Percentiles rank a stretch among this genome's conserved stretches.
phyloP scores from a whole-genome alignment of 1,284 basidiomycete species.

The Chalciporus sp. region DNA sequence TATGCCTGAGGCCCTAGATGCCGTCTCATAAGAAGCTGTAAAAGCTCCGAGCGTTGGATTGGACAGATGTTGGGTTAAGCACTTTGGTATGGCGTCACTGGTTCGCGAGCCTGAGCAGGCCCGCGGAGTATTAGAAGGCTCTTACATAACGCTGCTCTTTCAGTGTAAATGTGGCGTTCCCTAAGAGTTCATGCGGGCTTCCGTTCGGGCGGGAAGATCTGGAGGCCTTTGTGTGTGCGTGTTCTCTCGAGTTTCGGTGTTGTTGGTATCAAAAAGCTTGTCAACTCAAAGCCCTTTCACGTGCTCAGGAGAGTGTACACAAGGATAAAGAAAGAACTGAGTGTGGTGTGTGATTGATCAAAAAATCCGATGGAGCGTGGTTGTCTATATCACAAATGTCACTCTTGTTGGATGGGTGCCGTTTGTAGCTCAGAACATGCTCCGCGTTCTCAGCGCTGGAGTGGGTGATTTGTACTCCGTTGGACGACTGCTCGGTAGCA shows the following conservation, averaged over 20 bases:
- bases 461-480: background rate
- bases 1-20: conserved; percentile 48
- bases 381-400: background rate
- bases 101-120: background rate
- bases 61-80: conserved; percentile 1
- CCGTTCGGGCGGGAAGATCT: conserved; percentile 1
- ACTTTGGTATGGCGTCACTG: conserved; percentile 20
- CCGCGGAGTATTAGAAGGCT: conserved; percentile 18
- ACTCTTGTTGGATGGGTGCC: background rate
- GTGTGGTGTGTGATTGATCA: conserved; percentile 7
- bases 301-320: conserved; percentile 7
- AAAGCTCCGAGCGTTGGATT: background rate
- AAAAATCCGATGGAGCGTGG: background rate
- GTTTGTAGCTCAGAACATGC: conserved; percentile 21
- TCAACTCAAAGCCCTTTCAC: conserved; percentile 17
- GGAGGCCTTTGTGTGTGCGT: conserved; percentile 1
- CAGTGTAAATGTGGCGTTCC: conserved; percentile 18
- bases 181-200: conserved; percentile 9
- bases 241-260: background rate
- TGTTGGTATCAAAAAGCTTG: conserved; percentile 23
- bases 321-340: conserved; percentile 13
- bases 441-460: conserved; percentile 22
- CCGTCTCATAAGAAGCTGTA: conserved; percentile 26
- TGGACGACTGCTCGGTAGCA: background rate
- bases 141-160: conserved; percentile 23